Conservation (phyloP, 495 filamentous ascomycete genomes). For the Amphirosellinia nigrospora region DNA sequence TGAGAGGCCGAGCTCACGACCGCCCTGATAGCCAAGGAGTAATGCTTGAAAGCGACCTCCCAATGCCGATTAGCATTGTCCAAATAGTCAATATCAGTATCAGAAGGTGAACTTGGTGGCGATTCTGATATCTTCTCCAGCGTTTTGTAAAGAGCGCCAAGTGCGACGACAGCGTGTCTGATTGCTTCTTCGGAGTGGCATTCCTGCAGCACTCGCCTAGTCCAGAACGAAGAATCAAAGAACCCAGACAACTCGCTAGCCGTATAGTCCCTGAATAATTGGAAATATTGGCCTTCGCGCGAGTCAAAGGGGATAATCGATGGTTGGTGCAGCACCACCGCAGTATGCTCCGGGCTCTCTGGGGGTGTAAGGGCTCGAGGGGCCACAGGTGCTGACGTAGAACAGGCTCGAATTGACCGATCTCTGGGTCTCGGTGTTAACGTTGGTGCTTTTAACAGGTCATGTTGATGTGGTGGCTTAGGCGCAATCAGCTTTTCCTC, state of each 20-base stretch:
- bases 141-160: constrained; percentile 68
- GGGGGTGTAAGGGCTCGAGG: constrained; percentile 19
- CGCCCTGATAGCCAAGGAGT: constrained; percentile 49
- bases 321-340: constrained; percentile 36
- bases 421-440: neutral
- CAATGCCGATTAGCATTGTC: constrained; percentile 50
- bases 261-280: constrained; percentile 64
- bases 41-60: constrained; percentile 52
- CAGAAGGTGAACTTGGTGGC: constrained; percentile 47
- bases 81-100: constrained; percentile 30
- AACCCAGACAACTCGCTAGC: constrained; percentile 65
- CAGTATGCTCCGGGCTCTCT: constrained; percentile 13
- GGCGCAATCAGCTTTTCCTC: constrained; percentile 53
- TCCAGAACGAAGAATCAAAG: constrained; percentile 69
- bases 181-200: constrained; percentile 66
- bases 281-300: constrained; percentile 62
- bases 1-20: constrained; percentile 40
- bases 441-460: constrained; percentile 22
- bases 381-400: neutral
- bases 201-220: constrained; percentile 61
- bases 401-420: neutral
- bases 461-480: constrained; percentile 41
- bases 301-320: constrained; percentile 46
- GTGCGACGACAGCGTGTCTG: constrained; percentile 68
- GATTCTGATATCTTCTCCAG: constrained; percentile 60